phyloP scores from a whole-genome alignment of 202 grass and related monocot genomes.

The Schoenoplectus triqueter region DNA sequence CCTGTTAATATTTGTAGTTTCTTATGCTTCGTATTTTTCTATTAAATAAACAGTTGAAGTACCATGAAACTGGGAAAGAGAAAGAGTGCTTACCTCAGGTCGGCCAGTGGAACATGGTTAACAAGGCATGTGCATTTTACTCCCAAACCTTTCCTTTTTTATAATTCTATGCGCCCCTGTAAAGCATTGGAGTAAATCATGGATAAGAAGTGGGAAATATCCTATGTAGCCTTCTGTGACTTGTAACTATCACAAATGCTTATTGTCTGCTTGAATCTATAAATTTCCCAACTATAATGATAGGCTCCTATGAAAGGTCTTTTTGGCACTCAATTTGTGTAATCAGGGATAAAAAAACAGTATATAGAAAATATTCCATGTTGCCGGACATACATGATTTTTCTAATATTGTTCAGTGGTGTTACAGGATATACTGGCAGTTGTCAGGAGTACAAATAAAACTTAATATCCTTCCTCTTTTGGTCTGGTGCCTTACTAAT shows the following conservation, averaged over 20 bases:
- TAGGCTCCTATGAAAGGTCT: background rate
- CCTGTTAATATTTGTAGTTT: conserved; percentile 33
- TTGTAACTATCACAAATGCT: background rate
- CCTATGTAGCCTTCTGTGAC: background rate
- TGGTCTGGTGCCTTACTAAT: conserved; percentile 12
- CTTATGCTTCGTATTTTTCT: conserved; percentile 15
- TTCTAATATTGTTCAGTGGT: background rate
- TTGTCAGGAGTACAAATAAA: background rate
- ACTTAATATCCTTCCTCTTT: background rate
- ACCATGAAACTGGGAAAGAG: conserved; percentile 95
- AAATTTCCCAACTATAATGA: background rate
- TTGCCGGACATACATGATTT: background rate
- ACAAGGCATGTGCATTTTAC: conserved; percentile 65
- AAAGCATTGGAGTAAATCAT: background rate
- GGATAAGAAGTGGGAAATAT: background rate
- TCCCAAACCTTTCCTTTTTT: background rate
- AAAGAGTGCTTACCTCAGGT: conserved; percentile 98
- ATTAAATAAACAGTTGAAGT: conserved; percentile 65
- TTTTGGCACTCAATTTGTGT: background rate
- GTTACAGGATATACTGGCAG: conserved; percentile 9
- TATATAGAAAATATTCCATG: background rate
- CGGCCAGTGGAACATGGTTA: conserved; percentile 99
- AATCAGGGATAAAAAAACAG: background rate
- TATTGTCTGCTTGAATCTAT: background rate
- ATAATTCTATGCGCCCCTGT: background rate